Evolutionary conservation across 108 stramenopile species (phyloP).

Genomic region (Conticribra guillardii): DNA sequence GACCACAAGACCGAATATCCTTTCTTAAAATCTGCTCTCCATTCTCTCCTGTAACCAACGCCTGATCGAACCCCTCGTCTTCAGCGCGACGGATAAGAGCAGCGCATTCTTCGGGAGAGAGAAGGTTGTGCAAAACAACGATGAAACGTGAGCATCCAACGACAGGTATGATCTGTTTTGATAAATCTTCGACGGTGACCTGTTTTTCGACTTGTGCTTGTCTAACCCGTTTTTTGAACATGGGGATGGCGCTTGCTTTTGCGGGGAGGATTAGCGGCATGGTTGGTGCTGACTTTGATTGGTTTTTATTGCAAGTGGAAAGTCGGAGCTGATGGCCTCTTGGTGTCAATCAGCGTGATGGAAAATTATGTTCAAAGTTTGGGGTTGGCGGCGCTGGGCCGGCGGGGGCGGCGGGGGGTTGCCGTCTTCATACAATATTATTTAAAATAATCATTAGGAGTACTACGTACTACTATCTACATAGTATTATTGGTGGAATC

Average conservation of each 20-base stretch:
- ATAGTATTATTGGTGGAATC: no score
- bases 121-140: constrained; percentile 15
- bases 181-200: constrained; percentile 7
- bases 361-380: no score
- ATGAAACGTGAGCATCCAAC: constrained; percentile 10
- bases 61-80: constrained; percentile 20
- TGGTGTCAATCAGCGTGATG: no score
- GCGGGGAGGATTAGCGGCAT: neutral
- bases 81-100: constrained; percentile 14
- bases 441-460: no score
- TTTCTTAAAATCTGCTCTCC: constrained; percentile 8
- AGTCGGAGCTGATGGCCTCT: no score
- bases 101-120: constrained; percentile 14
- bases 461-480: no score
- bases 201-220: neutral
- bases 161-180: constrained; percentile 7
- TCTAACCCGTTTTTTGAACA: neutral
- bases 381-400: no score
- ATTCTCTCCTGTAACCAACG: constrained; percentile 4
- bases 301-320: no score
- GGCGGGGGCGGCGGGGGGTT: no score
- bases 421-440: no score
- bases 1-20: constrained; percentile 7
- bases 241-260: neutral
- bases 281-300: no score